Conservation (phyloP, 2,329 filamentous ascomycete genomes). For the Exophiala oligosperma region DNA sequence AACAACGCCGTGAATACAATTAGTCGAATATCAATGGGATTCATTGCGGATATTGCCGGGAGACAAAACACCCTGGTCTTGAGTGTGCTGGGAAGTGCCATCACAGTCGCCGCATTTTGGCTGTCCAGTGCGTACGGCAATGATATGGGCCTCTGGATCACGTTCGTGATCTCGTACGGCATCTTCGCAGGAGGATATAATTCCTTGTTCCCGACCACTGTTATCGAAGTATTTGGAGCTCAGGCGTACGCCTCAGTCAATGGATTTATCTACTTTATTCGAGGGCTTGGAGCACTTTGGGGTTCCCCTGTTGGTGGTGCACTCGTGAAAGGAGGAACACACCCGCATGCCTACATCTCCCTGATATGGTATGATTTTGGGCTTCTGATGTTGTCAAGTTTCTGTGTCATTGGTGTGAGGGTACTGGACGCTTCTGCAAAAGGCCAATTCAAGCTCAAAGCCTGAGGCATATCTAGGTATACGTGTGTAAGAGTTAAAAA, state of each 20-base stretch:
- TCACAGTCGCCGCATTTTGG: slow-evolving; percentile 34
- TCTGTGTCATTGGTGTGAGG: slow-evolving; percentile 28
- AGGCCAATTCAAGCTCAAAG: slow-evolving; percentile 26
- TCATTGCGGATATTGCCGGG: slow-evolving; percentile 40
- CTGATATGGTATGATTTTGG: slow-evolving; percentile 32
- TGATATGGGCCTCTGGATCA: slow-evolving; percentile 30
- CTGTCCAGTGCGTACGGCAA: slow-evolving; percentile 25
- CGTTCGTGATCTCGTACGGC: slow-evolving; percentile 37
- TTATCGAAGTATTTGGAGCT: slow-evolving; percentile 42
- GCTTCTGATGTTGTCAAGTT: slow-evolving; percentile 27
- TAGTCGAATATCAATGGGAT: slow-evolving; percentile 41
- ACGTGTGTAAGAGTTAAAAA: background rate
- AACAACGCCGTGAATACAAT: slow-evolving; percentile 43
- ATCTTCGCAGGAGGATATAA: slow-evolving; percentile 42
- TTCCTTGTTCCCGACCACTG: slow-evolving; percentile 40
- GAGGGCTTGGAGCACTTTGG: slow-evolving; percentile 39
- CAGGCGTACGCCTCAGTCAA: slow-evolving; percentile 40
- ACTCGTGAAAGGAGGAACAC: slow-evolving; percentile 26
- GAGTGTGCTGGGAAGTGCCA: slow-evolving; percentile 33
- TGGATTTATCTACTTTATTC: slow-evolving; percentile 41
- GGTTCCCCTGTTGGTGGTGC: slow-evolving; percentile 39
- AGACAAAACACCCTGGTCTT: slow-evolving; percentile 41
- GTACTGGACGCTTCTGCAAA: slow-evolving; percentile 30
- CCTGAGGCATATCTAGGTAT: slow-evolving; percentile 3
- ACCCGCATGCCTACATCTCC: slow-evolving; percentile 27